Percentiles rank a stretch among this genome's conserved stretches.
These are phyloP conservation scores for Yamadazyma atlantica DNA, from an alignment of 1,139 yeast species.

Conservation along the genomic window DNA sequence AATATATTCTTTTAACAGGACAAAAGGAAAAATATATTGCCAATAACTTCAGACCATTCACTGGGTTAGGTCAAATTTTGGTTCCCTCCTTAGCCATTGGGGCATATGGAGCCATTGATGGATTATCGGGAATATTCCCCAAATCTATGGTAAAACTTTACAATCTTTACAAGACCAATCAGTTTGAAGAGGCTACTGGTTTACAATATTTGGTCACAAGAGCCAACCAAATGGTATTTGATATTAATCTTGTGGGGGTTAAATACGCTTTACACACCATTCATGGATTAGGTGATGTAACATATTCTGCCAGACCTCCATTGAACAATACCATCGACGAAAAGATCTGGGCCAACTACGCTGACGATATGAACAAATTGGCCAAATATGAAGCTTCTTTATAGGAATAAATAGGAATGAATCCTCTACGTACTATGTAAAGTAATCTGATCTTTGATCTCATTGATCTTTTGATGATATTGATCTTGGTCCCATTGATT, in stretches of 20 bases:
- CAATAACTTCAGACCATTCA: conserved; percentile 37
- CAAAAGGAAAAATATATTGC: conserved; percentile 25
- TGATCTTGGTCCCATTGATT: too few species aligned
- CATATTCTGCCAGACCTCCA: conserved; percentile 18
- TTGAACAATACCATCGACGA: conserved; percentile 13
- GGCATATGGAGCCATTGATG: conserved; percentile 47
- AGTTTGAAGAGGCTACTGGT: conserved; percentile 36
- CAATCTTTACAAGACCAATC: conserved; percentile 24
- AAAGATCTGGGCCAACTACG: conserved; percentile 13
- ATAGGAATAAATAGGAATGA: conserved; percentile 2
- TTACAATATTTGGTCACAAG: conserved; percentile 39
- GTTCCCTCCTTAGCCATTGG: conserved; percentile 46
- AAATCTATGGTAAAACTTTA: conserved; percentile 37
- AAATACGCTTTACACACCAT: conserved; percentile 26
- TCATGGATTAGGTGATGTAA: conserved; percentile 18
- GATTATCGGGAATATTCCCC: conserved; percentile 44
- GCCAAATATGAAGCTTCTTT: conserved; percentile 12
- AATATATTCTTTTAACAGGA: conserved; percentile 36
- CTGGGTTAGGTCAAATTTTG: conserved; percentile 51
- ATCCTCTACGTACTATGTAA: too few species aligned
- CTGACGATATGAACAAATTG: conserved; percentile 13
- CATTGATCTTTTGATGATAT: too few species aligned
- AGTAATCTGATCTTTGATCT: too few species aligned
- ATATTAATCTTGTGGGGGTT: conserved; percentile 47
- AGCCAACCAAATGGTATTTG: conserved; percentile 40